phyloP scores from a whole-genome alignment of 306 rosid genomes.

The Castanea crenata region DNA sequence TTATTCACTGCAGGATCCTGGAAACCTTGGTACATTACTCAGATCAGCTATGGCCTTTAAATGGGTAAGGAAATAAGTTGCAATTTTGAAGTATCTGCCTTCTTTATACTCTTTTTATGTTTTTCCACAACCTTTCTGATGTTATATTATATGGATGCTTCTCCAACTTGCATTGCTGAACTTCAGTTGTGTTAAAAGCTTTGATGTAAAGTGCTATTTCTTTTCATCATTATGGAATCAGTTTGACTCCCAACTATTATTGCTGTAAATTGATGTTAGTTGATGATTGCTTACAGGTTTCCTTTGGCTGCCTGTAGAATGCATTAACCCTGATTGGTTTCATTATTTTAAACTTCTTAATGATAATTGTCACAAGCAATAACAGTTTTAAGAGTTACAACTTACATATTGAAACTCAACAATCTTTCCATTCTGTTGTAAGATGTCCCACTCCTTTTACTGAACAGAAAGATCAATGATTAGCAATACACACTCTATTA shows the following conservation, averaged over 20 bases:
- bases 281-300: too few species aligned
- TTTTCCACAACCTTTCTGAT: background rate
- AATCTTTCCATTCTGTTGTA: background rate
- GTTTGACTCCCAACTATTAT: too few species aligned
- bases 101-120: background rate
- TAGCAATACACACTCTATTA: background rate
- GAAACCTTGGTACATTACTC: slow-evolving; percentile 86
- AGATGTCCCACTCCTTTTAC: background rate
- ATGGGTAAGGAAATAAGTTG: slow-evolving; percentile 63
- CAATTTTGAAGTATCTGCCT: slow-evolving; percentile 12
- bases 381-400: background rate
- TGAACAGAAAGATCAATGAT: background rate
- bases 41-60: slow-evolving; percentile 86
- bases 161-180: background rate
- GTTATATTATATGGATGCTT: background rate
- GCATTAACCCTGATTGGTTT: background rate
- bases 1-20: slow-evolving; percentile 77
- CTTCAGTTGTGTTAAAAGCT: background rate
- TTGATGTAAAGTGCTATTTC: too few species aligned
- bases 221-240: too few species aligned
- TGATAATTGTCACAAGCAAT: slow-evolving; percentile 6
- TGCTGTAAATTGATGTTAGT: too few species aligned
- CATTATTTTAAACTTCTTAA: background rate
- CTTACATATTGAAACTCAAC: background rate
- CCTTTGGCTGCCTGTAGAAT: background rate